Base-by-base conservation (phyloP, 768 basidiomycete genomes). In the Psilocybe tampanensis region DNA sequence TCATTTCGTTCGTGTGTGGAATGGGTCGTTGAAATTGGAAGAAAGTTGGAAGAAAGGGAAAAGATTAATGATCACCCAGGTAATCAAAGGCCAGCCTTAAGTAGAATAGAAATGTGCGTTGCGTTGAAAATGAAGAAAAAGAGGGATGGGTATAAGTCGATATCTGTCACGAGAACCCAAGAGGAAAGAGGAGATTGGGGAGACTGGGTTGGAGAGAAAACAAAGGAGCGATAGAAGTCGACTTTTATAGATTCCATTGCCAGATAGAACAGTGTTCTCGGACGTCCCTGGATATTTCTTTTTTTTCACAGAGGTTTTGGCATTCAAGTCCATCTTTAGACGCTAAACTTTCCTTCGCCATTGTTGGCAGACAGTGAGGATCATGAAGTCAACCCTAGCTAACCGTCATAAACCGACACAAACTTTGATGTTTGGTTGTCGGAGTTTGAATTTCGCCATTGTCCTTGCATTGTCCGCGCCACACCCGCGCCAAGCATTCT, bases 1-100 rank as follows among this genome's bases (percentile, higher is more conserved):
- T 52, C 23, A 51, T 52, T 52, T 60, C 58, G 52, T 44, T 49
- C 32, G 47, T 61, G 44, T 50, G 44, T 53, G 59, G 47, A 47
- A 55, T 54, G 21, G 29, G 43, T 47, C 42, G 24, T 39, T 24
- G 22, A 45, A 47, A 53, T 54, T 22, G 22, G 44, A 47, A 53
- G 47, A 48, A 39, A 50, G 39, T 49, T 52, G 43, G 45, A 57
- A 49, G 50, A 44, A 48, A 42, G 54, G 44, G 55, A 56, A 60
- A 59, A 56, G 58, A 65, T 68, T 62, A 53, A 66, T 60, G 66
- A 70, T 71, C 70, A 71, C 74, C 71, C 58, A 72, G 67, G 70
- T 66, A 65, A 70, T 65, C 64, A 64, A 70, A 70, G 73, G 72
- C 72, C 74, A 70, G 74, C 74, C 72, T 73, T 70, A 70, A 63